Evolutionary conservation across 257 asterid genomes (phyloP).

Genomic region (Penstemon davidsonii): DNA sequence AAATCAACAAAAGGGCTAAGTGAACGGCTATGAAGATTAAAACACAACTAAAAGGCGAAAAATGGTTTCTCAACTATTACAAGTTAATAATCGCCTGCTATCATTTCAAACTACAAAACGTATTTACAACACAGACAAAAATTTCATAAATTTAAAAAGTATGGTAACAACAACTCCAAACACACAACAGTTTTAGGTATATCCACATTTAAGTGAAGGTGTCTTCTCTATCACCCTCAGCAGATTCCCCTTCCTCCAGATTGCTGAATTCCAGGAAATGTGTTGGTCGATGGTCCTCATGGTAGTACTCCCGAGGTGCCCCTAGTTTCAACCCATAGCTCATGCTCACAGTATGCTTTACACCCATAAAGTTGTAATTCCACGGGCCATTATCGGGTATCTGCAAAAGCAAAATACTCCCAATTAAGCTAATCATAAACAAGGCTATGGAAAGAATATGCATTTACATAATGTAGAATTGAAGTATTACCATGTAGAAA

Average conservation of each 20-base stretch:
- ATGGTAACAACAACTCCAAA: not conserved
- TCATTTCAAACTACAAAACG: not conserved
- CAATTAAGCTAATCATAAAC: not conserved
- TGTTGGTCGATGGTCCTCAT: conserved; percentile 90
- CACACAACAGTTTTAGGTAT: not conserved
- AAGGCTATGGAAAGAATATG: not conserved
- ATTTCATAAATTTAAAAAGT: not conserved
- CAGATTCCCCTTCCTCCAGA: conserved; percentile 93
- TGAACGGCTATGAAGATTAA: too few relatives aligned
- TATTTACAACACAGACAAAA: not conserved
- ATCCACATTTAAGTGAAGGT: conserved; percentile 49
- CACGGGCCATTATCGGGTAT: conserved; percentile 95
- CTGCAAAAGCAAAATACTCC: conserved; percentile 33
- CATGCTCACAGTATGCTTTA: conserved; percentile 85
- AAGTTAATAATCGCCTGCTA: not conserved
- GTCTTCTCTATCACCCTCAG: conserved; percentile 91
- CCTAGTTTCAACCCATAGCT: conserved; percentile 85
- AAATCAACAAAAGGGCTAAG: too few relatives aligned
- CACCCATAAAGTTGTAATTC: conserved; percentile 98
- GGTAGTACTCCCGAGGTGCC: conserved; percentile 80
- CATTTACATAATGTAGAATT: not conserved
- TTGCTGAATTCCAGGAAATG: conserved; percentile 96
- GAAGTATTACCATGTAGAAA: conserved; percentile 78
- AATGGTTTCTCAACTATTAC: conserved; percentile 25
- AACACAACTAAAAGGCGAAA: too few relatives aligned